A percentile compares a stretch with the other conserved stretches of the same genome.
Evolutionary conservation across 108 stramenopile genomes (phyloP).

Genomic region (Fistulifera pelliculosa): DNA sequence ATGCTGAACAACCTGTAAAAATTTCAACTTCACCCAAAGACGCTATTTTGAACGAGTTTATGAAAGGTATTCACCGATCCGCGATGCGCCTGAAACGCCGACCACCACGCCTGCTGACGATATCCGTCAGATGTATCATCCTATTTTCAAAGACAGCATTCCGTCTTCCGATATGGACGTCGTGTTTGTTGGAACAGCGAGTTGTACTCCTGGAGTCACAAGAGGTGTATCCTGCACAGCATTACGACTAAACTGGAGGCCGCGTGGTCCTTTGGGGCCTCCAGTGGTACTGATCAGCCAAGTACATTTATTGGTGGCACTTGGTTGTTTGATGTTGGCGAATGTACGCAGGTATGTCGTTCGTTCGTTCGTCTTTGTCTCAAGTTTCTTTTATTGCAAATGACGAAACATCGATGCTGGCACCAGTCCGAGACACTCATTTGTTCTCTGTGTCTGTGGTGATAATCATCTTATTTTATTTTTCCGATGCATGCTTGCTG

Average conservation of each 20-base stretch:
- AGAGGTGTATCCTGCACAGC: slow-evolving; percentile 85
- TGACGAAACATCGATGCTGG: slow-evolving; percentile 50
- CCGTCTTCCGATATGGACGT: slow-evolving; percentile 71
- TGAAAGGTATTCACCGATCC: slow-evolving; percentile 46
- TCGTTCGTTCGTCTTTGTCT: background rate
- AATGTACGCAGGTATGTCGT: slow-evolving; percentile 82
- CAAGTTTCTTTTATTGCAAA: slow-evolving; percentile 6
- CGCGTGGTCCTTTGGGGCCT: slow-evolving; percentile 1
- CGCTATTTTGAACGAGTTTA: slow-evolving; percentile 40
- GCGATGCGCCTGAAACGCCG: slow-evolving; percentile 12
- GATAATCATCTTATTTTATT: slow-evolving; percentile 32
- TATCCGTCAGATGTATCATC: slow-evolving; percentile 42
- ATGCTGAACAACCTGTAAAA: background rate
- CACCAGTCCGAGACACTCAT: slow-evolving; percentile 41
- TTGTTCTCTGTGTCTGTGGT: slow-evolving; percentile 21
- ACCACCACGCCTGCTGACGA: slow-evolving; percentile 9
- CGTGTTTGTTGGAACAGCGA: slow-evolving; percentile 87
- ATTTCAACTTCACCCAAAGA: slow-evolving; percentile 32
- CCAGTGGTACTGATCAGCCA: background rate
- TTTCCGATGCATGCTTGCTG: slow-evolving; percentile 2
- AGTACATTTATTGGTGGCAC: slow-evolving; percentile 41
- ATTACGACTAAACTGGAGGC: slow-evolving; percentile 34
- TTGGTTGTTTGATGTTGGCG: slow-evolving; percentile 95
- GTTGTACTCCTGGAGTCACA: slow-evolving; percentile 82
- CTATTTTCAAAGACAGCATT: slow-evolving; percentile 25